These are phyloP conservation scores for Lodderomyces theae DNA, from an alignment of 1,139 yeast species.

Conservation along the genomic window DNA sequence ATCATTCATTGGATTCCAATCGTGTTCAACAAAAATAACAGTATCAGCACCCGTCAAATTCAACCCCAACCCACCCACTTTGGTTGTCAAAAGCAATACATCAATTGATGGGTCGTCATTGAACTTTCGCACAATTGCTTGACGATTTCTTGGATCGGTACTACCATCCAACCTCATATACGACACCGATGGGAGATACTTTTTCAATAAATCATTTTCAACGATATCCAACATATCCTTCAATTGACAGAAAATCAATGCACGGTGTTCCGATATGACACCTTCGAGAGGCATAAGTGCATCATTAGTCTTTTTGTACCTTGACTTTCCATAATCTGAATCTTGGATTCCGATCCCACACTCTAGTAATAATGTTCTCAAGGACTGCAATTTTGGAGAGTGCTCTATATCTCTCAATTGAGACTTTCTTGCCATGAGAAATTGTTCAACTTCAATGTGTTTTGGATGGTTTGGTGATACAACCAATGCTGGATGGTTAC, in stretches of 20 bases:
- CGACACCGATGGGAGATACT: conserved; percentile 85
- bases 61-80: conserved; percentile 97
- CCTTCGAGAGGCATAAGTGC: conserved; percentile 51
- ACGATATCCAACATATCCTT: conserved; percentile 98
- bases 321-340: conserved; percentile 33
- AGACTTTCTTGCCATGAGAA: conserved; percentile 57
- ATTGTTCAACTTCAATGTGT: conserved; percentile 58
- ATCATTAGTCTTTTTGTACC: conserved; percentile 28
- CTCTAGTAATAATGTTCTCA: conserved; percentile 77
- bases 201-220: conserved; percentile 80
- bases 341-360: conserved; percentile 88
- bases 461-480: conserved; percentile 84
- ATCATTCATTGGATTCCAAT: conserved; percentile 99
- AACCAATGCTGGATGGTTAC: conserved; percentile 97
- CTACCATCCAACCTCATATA: conserved; percentile 95
- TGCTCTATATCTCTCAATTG: conserved; percentile 71
- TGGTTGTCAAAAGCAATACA: conserved; percentile 85
- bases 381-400: conserved; percentile 86
- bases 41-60: conserved; percentile 98
- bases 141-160: conserved; percentile 90
- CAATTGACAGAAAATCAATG: conserved; percentile 90
- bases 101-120: conserved; percentile 97
- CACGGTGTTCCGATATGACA: conserved; percentile 94
- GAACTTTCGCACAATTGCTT: conserved; percentile 85
- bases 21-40: conserved; percentile 97